Conservation (phyloP, 805 yeast genomes). For the Lipomyces mesembrius region DNA sequence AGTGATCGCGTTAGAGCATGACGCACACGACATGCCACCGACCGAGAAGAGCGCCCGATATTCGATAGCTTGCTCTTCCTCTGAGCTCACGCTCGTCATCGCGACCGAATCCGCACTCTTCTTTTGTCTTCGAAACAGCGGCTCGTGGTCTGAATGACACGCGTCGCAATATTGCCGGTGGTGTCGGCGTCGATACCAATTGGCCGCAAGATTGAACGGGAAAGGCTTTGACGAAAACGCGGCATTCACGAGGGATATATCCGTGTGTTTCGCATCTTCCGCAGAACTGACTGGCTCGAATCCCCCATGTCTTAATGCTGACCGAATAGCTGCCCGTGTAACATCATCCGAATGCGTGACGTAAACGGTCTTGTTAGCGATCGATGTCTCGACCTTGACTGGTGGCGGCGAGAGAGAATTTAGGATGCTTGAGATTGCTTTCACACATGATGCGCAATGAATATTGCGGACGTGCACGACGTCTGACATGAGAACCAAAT, state of each 20-base stretch:
- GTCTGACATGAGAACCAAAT: slow-evolving; percentile 25
- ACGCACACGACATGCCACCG: slow-evolving; percentile 72
- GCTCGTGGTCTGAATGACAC: slow-evolving; percentile 28
- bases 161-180: slow-evolving; percentile 34
- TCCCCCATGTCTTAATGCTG: slow-evolving; percentile 38
- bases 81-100: slow-evolving; percentile 16
- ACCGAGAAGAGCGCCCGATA: slow-evolving; percentile 60
- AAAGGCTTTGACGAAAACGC: slow-evolving; percentile 31
- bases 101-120: slow-evolving; percentile 6
- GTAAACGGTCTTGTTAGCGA: slow-evolving; percentile 31
- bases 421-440: slow-evolving; percentile 30
- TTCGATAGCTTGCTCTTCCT: slow-evolving; percentile 41
- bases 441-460: slow-evolving; percentile 39
- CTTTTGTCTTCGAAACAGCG: slow-evolving; percentile 10
- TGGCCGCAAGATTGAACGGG: slow-evolving; percentile 26
- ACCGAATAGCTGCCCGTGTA: slow-evolving; percentile 25
- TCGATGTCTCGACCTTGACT: slow-evolving; percentile 23
- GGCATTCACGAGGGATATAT: slow-evolving; percentile 10
- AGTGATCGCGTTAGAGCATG: slow-evolving; percentile 59
- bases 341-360: slow-evolving; percentile 36
- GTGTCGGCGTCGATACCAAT: slow-evolving; percentile 34
- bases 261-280: slow-evolving; percentile 12
- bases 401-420: slow-evolving; percentile 35
- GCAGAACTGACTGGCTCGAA: slow-evolving; percentile 36
- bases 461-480: slow-evolving; percentile 35